A percentile compares a stretch with the other conserved stretches of the same genome.
These are phyloP conservation scores for Venturia oleaginea DNA, from an alignment of 2,329 filamentous ascomycete species.

Conservation along the genomic window DNA sequence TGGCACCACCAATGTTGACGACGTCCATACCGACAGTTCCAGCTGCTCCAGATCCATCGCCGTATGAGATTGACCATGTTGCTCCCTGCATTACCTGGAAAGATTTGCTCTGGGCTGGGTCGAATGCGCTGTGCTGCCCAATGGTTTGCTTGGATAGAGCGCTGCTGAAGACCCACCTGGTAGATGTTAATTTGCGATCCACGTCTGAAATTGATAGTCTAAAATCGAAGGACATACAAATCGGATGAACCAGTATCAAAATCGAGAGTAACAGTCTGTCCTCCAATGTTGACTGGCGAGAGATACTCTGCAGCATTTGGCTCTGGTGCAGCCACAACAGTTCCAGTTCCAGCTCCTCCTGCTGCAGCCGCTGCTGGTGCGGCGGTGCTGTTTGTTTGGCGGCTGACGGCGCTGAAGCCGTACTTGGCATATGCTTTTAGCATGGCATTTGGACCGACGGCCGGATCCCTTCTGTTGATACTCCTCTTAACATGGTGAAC, in stretches of 20 bases:
- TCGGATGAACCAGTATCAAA: conserved; percentile 72
- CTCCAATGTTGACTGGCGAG: conserved; percentile 59
- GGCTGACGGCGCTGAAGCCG: conserved; percentile 40
- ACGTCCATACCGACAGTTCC: conserved; percentile 60
- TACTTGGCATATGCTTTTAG: conserved; percentile 61
- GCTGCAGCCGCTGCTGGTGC: conserved; percentile 2
- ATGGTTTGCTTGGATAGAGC: conserved; percentile 39
- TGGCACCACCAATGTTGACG: conserved; percentile 58
- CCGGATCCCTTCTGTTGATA: conserved; percentile 44
- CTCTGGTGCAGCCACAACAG: conserved; percentile 56
- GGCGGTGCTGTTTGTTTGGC: conserved; percentile 18
- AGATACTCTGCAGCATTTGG: conserved; percentile 61
- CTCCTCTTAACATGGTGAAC: conserved; percentile 45
- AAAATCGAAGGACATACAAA: conserved; percentile 40
- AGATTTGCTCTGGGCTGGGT: conserved; percentile 43
- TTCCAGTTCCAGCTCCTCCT: conserved; percentile 36
- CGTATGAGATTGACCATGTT: conserved; percentile 58
- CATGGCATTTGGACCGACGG: conserved; percentile 53
- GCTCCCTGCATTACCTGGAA: conserved; percentile 41
- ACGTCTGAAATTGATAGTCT: conserved; percentile 1
- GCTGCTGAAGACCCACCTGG: conserved; percentile 61
- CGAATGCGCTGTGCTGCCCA: conserved; percentile 46
- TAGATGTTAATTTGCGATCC: conserved; percentile 1
- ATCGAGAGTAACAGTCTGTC: conserved; percentile 58
- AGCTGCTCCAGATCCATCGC: conserved; percentile 53